Evolutionary conservation across 2,329 filamentous ascomycete genomes (phyloP), one percentile per base, ranked within the genome.

Genomic region (Aspergillus amoenus): DNA sequence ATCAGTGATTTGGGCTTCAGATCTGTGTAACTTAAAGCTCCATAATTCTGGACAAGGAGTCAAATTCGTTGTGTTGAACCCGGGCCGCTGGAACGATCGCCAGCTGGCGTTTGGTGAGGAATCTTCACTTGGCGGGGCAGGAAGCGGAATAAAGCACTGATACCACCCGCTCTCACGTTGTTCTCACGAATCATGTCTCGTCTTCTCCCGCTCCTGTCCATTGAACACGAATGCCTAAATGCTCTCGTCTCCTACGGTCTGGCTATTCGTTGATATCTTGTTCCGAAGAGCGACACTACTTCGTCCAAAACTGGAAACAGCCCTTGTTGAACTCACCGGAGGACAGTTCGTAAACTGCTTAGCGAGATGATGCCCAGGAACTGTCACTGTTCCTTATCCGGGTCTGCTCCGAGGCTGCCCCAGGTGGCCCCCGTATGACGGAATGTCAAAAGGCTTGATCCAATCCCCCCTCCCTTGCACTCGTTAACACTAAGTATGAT

Each of bases 21-120:
- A 41, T 37, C 50, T 18, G 50, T 45, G 41, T 52, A 52, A 45
- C 41, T 52, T 43, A 9, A 37, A 24, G 43, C 21, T 45, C 43
- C 43, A 45, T 45, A 45, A 30, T n/a, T 17, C 6, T 27, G 17
- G 12, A 24, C 43, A 37, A 37, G 34, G 27, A 13, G 12, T 37
- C 34, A 37, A 30, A 11, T 30, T 41, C 9, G 21, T 41, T 17
- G 17, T 21, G 17, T 13, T 42, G 18, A 42, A 43, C 40, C 39
- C 22, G 30, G 13, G 18, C 17, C 13, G 30, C 41, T 44, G 50
- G 48, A 32, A 43, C 27, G 40, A 45, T 52, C 40, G 30, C 45
- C 45, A 21, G 22, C 12, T 48, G 30, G n/a, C 24, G 13, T 27
- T 32, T 22, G 27, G n/a, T 30, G 44, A 18, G 27, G 41, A 21